These are phyloP conservation scores for Ramaria rubella DNA, from an alignment of 768 basidiomycete species.

Conservation along the genomic window DNA sequence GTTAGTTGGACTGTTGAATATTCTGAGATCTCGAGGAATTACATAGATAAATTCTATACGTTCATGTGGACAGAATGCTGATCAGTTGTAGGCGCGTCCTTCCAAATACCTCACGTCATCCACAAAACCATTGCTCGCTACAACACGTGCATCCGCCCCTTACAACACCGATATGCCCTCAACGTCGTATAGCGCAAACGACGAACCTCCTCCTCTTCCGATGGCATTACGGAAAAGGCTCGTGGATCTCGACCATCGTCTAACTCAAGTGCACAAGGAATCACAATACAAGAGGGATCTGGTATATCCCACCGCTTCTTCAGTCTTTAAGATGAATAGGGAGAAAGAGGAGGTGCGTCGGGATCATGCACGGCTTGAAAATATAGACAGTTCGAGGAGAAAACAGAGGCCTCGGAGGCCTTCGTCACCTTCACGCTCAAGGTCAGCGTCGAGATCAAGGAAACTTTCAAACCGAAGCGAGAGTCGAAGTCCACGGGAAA, in stretches of 20 bases:
- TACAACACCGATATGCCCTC: background rate
- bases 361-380: no score
- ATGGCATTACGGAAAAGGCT: background rate
- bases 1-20: constrained; percentile 21
- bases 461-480: background rate
- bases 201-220: background rate
- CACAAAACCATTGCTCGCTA: background rate
- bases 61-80: background rate
- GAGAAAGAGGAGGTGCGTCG: no score
- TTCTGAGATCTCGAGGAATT: constrained; percentile 6
- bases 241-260: background rate
- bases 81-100: constrained; percentile 6
- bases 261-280: background rate
- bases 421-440: constrained; percentile 21
- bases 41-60: no score
- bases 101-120: background rate
- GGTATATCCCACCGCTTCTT: no score
- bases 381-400: no score
- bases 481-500: background rate
- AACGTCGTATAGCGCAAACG: constrained; percentile 4
- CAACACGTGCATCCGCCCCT: background rate
- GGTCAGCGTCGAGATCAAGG: constrained; percentile 29
- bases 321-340: no score
- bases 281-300: background rate
- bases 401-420: background rate